Base-by-base conservation (phyloP, 2,329 filamentous ascomycete species). In the Penicillium sp. region DNA sequence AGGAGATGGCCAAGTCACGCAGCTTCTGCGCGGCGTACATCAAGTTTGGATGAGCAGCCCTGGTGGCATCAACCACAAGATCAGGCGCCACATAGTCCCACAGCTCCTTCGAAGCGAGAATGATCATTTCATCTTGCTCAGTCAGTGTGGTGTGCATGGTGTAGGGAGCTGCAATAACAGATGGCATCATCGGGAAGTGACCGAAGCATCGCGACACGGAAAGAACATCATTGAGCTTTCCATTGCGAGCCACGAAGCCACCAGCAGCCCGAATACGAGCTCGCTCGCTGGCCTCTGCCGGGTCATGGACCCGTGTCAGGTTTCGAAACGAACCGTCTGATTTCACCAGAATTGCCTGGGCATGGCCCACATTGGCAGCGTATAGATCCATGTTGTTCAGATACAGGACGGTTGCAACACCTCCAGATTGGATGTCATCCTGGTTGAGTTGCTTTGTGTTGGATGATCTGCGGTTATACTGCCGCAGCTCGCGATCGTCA, bases 1-100 rank as follows among this genome's bases (percentile, higher is more conserved):
- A 97, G 1, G 93, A 91, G 68, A 99, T 96, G 34, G 94, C 94
- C 48, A 97, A 79, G 75, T 99, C 94, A 52, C 94, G 86, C 26
- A 99, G 82, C 75, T 96, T 96, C 70, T 97, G 93, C 3, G 94
- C 89, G 13, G 93, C 94, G 48, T 90, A 84, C 94, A 99, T 99
- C 37, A 97, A 80, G 69, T 99, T 93, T 39, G 84, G 83, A 6
- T 91, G 86, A 72, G 96, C 93, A 20, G 88, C 88, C 55, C 92
- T 84, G 15, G 91, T 91, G 47, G 97, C 87, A 69, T 99, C 95
- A 20, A 96, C 91, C 7, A 96, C 89, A 47, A 97, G 84, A 48
- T 94, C 91, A 2, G 91, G 90, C 1, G 89, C 88, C 9, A 99
- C 81, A 69, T 92, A 96, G 59, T 97, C 92, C 94, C 94, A 99